A percentile compares a stretch with the other conserved stretches of the same genome.
phyloP scores from a whole-genome alignment of 176 grass and related monocot genomes.

The Juncus inflexus region DNA sequence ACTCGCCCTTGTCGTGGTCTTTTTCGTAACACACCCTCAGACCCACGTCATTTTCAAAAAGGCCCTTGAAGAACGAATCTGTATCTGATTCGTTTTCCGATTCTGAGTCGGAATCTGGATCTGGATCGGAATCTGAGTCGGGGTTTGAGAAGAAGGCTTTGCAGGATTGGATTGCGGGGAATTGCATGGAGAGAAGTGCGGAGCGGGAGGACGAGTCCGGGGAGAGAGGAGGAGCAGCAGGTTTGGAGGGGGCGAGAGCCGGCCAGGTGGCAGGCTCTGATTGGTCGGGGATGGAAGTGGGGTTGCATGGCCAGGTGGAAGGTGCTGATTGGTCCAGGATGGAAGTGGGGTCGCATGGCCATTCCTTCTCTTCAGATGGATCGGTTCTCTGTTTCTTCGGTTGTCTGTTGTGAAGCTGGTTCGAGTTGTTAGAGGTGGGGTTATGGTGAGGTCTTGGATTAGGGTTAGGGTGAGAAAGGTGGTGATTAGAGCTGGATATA shows the following conservation, averaged over 20 bases:
- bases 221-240: background rate
- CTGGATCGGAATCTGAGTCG: background rate
- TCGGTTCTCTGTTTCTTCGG: background rate
- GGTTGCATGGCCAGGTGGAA: conserved; percentile 5
- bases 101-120: conserved; percentile 31
- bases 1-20: conserved; percentile 36
- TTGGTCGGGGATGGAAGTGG: conserved; percentile 4
- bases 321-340: background rate
- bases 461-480: background rate
- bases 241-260: background rate
- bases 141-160: conserved; percentile 41
- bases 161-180: conserved; percentile 18
- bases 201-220: background rate
- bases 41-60: conserved; percentile 40
- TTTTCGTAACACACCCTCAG: conserved; percentile 52
- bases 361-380: background rate
- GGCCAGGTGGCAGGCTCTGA: conserved; percentile 3
- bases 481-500: conserved; percentile 1
- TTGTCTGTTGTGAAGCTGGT: too few species aligned
- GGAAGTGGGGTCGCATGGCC: conserved; percentile 20
- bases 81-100: conserved; percentile 18
- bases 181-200: conserved; percentile 20
- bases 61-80: conserved; percentile 23
- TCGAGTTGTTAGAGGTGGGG: conserved; percentile 1
- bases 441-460: background rate